These are phyloP conservation scores for Hygrophoropsis aurantiaca DNA, from an alignment of 768 basidiomycete species.

Conservation along the genomic window DNA sequence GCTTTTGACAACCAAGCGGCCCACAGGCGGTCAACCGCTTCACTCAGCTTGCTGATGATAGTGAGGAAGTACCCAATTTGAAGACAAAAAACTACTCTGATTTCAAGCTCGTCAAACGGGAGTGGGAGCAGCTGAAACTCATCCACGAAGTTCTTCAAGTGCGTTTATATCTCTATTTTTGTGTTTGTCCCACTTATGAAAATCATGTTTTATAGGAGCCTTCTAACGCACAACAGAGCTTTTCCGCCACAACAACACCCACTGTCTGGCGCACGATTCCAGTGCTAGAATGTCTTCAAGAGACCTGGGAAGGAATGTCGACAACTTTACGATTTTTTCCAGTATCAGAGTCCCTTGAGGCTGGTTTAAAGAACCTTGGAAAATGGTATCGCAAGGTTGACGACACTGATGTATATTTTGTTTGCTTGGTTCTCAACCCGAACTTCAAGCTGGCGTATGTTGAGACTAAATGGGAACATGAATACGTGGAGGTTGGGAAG, in stretches of 20 bases:
- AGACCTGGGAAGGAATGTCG: slow-evolving; percentile 13
- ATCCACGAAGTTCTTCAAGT: slow-evolving; percentile 21
- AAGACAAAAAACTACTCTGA: not conserved
- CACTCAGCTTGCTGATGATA: not conserved
- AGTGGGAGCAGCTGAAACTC: not conserved
- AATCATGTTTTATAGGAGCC: slow-evolving; percentile 11
- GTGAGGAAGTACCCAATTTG: not conserved
- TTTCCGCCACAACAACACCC: slow-evolving; percentile 8
- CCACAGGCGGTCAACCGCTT: slow-evolving; percentile 1
- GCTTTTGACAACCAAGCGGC: too few species aligned
- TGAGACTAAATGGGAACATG: slow-evolving; percentile 8
- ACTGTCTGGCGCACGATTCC: slow-evolving; percentile 19
- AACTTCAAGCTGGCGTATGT: slow-evolving; percentile 14
- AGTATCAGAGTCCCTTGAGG: too few species aligned
- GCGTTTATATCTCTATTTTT: slow-evolving; percentile 5
- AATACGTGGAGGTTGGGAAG: not conserved
- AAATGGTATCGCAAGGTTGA: slow-evolving; percentile 2
- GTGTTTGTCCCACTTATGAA: slow-evolving; percentile 6
- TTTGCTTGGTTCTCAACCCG: slow-evolving; percentile 6
- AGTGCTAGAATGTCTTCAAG: slow-evolving; percentile 14
- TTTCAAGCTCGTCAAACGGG: not conserved
- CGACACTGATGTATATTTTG: not conserved
- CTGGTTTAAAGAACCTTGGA: not conserved
- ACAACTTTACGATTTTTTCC: too few species aligned
- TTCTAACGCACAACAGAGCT: slow-evolving; percentile 13